Evolutionary conservation across 345 rosid species (phyloP), one percentile per base, ranked within the genome.

Genomic region (Hibiscus tridactylites): DNA sequence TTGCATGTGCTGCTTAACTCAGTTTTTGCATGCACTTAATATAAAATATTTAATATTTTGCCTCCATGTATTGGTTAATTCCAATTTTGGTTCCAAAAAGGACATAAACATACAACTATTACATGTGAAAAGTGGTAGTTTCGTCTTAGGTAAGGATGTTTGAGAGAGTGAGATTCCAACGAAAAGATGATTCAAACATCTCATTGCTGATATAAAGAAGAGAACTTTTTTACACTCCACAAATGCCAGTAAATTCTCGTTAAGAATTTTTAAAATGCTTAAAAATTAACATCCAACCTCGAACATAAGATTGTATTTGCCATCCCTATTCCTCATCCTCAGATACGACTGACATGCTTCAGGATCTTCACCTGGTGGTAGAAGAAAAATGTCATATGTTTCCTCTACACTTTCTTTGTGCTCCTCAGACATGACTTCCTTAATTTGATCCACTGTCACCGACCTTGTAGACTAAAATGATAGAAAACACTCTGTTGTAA

Each of bases 351-450:
- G 99, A 61, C 99, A 95, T 52, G 99, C 99, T 85, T 95, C 99
- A 68, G 99, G 99, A 84, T 95, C 97, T 88, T 95, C 99, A 57
- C 96, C 97, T 4, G 99, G 99, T 47, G 99, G 99, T 71, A 95
- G 88, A 79, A 95, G 93, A 87, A 92, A 95, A 74, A 95, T 95
- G 84, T 92, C 99, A 76, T 95, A 95, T 21, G 99, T 95, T 84
- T 95, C 99, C 85, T 95, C 99, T 12, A 79, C 82, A 71, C 75
- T 78, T 85, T 92, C 99, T 71, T 73, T 83, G 79, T 75, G 77
- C 12, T 73, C 85, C 71, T 81, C 85, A 70, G 92, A 82, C 54
- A 95, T 44, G 69, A 80, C 87, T 73, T 92, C 85, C 85, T 87
- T 95, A 70, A 92, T 85, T 82, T 87, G 81, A 75, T 95, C 99